Conservation (phyloP, 805 yeast species). For the Candida odintsovae region DNA sequence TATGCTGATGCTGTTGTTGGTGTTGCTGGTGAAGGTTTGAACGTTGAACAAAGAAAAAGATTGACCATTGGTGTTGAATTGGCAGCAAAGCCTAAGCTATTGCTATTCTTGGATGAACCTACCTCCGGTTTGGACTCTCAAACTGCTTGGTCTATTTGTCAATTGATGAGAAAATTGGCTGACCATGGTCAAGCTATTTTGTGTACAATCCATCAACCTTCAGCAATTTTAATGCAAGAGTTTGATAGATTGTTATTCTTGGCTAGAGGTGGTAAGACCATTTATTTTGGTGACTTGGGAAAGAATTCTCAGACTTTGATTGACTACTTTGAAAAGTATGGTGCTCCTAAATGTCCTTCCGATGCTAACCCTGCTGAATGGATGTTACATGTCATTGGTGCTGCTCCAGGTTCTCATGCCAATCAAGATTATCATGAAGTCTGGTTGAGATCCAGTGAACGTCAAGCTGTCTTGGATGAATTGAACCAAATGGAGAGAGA, state of each 20-base stretch:
- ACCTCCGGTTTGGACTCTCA: constrained; percentile 67
- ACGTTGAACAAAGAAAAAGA: constrained; percentile 62
- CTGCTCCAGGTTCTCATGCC: constrained; percentile 76
- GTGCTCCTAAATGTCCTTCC: constrained; percentile 61
- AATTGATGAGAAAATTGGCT: constrained; percentile 54
- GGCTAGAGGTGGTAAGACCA: constrained; percentile 67
- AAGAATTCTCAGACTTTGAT: constrained; percentile 51
- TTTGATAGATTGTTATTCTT: constrained; percentile 72
- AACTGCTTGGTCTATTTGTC: constrained; percentile 62
- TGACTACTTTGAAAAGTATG: constrained; percentile 59
- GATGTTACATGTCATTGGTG: constrained; percentile 86
- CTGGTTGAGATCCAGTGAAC: constrained; percentile 69
- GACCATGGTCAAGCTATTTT: constrained; percentile 58
- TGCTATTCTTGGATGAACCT: constrained; percentile 61
- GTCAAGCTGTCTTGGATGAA: constrained; percentile 50
- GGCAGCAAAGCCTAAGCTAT: constrained; percentile 57
- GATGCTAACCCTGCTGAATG: constrained; percentile 83
- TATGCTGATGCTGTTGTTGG: constrained; percentile 74
- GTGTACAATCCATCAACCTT: constrained; percentile 83
- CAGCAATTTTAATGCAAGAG: constrained; percentile 70
- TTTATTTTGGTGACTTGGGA: constrained; percentile 73
- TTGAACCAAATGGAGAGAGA: constrained; percentile 61
- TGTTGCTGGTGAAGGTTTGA: constrained; percentile 65
- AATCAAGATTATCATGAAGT: constrained; percentile 68
- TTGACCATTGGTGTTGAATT: constrained; percentile 63